These are phyloP conservation scores for Lactifluus pinguis DNA, from an alignment of 768 basidiomycete species.

Conservation along the genomic window DNA sequence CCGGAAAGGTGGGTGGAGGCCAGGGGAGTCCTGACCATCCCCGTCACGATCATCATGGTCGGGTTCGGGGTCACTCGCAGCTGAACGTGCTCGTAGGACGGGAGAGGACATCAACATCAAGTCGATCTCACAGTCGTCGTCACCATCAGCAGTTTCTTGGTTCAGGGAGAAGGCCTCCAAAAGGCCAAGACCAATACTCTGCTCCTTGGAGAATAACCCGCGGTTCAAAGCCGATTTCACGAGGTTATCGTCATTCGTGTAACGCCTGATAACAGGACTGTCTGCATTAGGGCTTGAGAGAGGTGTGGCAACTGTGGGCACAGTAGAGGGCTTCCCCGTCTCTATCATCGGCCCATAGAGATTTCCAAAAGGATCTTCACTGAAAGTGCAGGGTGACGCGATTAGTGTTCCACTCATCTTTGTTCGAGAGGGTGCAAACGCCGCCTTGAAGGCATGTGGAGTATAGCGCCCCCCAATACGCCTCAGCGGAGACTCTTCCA, in stretches of 20 bases:
- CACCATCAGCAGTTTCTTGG: conserved; percentile 9
- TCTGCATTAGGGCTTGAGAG: conserved; percentile 17
- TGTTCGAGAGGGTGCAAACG: conserved; percentile 16
- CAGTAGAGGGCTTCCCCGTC: conserved; percentile 5
- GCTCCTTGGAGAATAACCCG: conserved; percentile 5
- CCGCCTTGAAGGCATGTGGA: not conserved
- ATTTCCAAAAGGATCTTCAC: conserved; percentile 17
- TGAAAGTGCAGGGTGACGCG: conserved; percentile 2
- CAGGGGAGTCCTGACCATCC: conserved; percentile 8
- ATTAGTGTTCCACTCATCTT: conserved; percentile 6
- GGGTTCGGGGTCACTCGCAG: not conserved
- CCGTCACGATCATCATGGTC: conserved; percentile 12
- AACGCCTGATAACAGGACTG: conserved; percentile 17
- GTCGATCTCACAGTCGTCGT: conserved; percentile 18
- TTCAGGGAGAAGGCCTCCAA: conserved; percentile 24
- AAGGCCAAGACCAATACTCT: conserved; percentile 21
- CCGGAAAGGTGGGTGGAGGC: conserved; percentile 21
- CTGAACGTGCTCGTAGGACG: conserved; percentile 12
- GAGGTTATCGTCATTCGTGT: conserved; percentile 13
- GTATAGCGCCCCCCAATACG: conserved; percentile 7
- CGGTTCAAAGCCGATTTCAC: conserved; percentile 10
- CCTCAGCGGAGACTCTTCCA: conserved; percentile 41
- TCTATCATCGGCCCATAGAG: conserved; percentile 4
- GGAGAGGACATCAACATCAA: conserved; percentile 19
- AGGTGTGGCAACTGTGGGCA: conserved; percentile 5